A percentile compares a stretch with the other conserved stretches of the same genome.
Conservation (phyloP, 2,329 filamentous ascomycete genomes). For the Talaromyces atroroseus region DNA sequence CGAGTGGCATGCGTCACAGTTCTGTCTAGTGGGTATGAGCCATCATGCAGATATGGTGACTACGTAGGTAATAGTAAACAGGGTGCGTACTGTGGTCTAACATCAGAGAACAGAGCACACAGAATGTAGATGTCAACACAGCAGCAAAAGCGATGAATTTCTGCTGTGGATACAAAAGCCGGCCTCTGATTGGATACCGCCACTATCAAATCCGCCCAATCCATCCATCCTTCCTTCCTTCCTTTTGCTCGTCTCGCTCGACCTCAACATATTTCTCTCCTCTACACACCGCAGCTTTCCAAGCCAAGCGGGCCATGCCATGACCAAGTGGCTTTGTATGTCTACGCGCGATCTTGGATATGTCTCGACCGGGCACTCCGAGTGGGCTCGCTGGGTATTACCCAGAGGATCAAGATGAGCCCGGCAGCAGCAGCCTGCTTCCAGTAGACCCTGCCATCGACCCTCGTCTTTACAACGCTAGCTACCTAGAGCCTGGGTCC, state of each 20-base stretch:
- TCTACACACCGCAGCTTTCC: neutral
- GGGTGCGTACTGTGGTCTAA: no score
- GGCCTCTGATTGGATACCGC: constrained; percentile 1
- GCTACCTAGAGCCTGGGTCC: neutral
- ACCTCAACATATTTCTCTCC: neutral
- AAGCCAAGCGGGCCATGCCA: neutral
- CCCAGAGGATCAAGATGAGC: neutral
- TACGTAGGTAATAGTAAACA: no score
- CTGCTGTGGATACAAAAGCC: neutral
- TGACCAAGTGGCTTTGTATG: neutral
- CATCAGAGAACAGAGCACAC: no score
- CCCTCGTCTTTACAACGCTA: constrained; percentile 11
- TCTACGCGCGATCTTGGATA: neutral
- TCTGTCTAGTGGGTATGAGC: no score
- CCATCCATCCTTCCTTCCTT: neutral
- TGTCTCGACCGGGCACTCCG: neutral
- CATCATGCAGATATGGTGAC: no score
- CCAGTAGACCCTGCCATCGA: constrained; percentile 11
- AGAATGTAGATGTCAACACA: no score
- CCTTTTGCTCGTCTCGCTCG: neutral
- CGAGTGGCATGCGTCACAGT: no score
- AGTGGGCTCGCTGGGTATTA: neutral
- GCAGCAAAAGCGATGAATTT: neutral
- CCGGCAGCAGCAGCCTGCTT: neutral
- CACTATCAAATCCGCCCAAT: neutral